These are phyloP conservation scores for Clonostachys sp. DNA, from an alignment of 2,329 filamentous ascomycete genomes.

Conservation along the genomic window DNA sequence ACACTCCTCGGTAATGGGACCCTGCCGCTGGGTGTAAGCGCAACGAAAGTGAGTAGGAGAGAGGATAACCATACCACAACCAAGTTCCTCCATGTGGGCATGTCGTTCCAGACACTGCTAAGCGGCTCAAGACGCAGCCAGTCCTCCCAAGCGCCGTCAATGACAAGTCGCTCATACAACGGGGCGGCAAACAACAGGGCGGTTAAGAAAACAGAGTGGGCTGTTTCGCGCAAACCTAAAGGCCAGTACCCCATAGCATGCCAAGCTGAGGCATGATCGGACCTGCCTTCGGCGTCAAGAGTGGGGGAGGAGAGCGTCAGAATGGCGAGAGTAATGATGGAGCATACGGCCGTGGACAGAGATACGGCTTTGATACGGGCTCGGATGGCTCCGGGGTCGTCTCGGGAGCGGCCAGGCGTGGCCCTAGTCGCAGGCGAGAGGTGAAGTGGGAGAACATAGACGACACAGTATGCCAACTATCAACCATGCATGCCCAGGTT, in stretches of 20 bases:
- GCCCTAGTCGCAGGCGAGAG: constrained; percentile 74
- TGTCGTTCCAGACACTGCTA: constrained; percentile 60
- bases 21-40: constrained; percentile 36
- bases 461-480: constrained; percentile 74
- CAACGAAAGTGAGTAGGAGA: background rate
- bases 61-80: constrained; percentile 61
- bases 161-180: constrained; percentile 72
- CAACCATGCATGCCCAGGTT: no score
- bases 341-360: constrained; percentile 67
- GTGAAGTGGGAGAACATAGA: constrained; percentile 92
- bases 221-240: constrained; percentile 58
- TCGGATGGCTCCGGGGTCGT: constrained; percentile 85
- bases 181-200: constrained; percentile 78
- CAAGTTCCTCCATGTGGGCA: constrained; percentile 82
- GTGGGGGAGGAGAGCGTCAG: constrained; percentile 40
- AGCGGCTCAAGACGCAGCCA: constrained; percentile 56
- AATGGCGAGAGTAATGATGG: constrained; percentile 61
- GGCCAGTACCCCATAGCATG: constrained; percentile 81
- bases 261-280: constrained; percentile 36
- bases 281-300: constrained; percentile 11
- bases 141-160: constrained; percentile 64
- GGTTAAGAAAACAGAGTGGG: constrained; percentile 64
- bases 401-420: constrained; percentile 72
- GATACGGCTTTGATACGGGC: constrained; percentile 79
- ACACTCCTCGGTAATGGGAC: constrained; percentile 86